Percentiles rank a stretch among this genome's conserved stretches.
phyloP scores from a whole-genome alignment of 176 grass and related monocot species.

The Hyparrhenia diplandra region DNA sequence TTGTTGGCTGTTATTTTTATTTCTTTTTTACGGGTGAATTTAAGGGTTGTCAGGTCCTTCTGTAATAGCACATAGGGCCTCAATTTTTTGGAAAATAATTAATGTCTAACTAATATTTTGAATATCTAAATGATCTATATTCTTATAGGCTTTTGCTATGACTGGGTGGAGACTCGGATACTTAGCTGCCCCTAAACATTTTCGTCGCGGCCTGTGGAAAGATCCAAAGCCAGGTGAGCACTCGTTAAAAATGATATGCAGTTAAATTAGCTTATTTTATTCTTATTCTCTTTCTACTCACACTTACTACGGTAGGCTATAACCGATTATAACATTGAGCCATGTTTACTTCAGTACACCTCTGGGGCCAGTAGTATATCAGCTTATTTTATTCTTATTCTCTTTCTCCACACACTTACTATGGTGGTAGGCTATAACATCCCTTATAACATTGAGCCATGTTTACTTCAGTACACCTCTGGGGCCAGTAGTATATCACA shows the following conservation, averaged over 20 bases:
- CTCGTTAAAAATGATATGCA: neutral
- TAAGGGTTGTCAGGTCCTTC: neutral
- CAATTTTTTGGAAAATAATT: neutral
- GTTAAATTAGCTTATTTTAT: neutral
- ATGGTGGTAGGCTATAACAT: no score
- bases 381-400: no score
- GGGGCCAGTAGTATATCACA: constrained; percentile 96
- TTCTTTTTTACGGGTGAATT: neutral
- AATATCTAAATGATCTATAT: neutral
- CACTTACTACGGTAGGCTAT: neutral
- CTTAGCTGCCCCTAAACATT: constrained; percentile 80
- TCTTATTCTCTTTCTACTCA: neutral
- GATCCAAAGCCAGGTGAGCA: constrained; percentile 82
- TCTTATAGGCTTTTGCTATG: constrained; percentile 92
- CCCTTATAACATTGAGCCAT: no score
- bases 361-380: no score
- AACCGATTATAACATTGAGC: no score
- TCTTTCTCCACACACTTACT: no score
- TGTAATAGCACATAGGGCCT: neutral
- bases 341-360: no score
- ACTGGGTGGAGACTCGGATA: constrained; percentile 96
- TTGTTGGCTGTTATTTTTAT: no score
- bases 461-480: constrained; percentile 65
- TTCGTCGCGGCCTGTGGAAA: constrained; percentile 79
- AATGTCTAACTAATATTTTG: neutral